phyloP scores from a whole-genome alignment of 2,329 filamentous ascomycete species.

The Claviceps spartinae region DNA sequence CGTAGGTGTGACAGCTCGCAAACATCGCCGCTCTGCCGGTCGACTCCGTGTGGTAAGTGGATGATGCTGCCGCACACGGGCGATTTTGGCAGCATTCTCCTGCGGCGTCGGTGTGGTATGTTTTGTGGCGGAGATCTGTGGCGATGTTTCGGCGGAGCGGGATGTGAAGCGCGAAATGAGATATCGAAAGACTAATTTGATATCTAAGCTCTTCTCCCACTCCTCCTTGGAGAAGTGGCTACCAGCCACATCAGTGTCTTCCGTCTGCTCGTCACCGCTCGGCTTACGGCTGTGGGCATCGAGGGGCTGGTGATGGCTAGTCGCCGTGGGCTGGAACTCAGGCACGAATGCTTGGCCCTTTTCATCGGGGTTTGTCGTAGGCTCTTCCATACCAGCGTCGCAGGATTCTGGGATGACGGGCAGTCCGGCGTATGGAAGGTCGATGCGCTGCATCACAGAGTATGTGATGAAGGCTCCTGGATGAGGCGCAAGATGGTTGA shows the following conservation, averaged over 20 bases:
- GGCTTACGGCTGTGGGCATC: constrained; percentile 20
- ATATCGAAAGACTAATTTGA: constrained; percentile 85
- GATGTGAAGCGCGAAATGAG: constrained; percentile 61
- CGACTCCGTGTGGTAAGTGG: constrained; percentile 56
- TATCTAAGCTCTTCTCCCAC: constrained; percentile 86
- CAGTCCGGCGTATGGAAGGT: constrained; percentile 67
- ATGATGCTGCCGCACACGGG: constrained; percentile 77
- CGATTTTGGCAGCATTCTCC: constrained; percentile 62
- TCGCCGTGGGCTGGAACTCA: constrained; percentile 36
- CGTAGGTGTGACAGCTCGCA: constrained; percentile 38
- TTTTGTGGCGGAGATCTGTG: constrained; percentile 30
- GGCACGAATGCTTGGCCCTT: constrained; percentile 14
- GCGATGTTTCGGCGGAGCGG: constrained; percentile 24
- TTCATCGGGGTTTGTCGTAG: constrained; percentile 12
- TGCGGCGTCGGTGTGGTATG: constrained; percentile 39
- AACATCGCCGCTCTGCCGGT: constrained; percentile 39
- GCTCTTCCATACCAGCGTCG: constrained; percentile 18
- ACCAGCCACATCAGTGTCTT: constrained; percentile 15
- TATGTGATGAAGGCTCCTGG: constrained; percentile 85
- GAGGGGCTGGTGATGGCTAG: constrained; percentile 21
- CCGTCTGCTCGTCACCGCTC: constrained; percentile 10
- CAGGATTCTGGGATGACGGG: constrained; percentile 46
- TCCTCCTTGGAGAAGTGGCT: constrained; percentile 54
- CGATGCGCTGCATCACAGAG: constrained; percentile 45
- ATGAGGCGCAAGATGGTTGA: constrained; percentile 66